These are phyloP conservation scores for Lentinula novae-zelandiae DNA, from an alignment of 1,284 basidiomycete species.

Conservation along the genomic window DNA sequence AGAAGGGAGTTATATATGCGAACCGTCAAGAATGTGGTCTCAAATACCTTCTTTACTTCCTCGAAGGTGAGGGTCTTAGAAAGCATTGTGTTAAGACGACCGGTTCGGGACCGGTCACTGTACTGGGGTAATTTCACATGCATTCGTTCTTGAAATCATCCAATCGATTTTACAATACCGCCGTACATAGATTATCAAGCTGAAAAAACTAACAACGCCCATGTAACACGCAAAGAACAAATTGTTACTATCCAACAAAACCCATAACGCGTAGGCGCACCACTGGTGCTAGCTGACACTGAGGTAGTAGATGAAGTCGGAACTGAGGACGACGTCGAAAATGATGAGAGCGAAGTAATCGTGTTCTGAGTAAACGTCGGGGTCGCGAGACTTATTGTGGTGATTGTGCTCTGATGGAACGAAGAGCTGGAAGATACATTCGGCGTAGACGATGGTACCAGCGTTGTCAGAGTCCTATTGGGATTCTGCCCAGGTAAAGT, in stretches of 20 bases:
- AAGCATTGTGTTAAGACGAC: conserved; percentile 23
- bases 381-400: background rate
- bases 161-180: no score
- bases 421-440: background rate
- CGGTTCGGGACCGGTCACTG: no score
- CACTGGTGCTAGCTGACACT: background rate
- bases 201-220: background rate
- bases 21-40: background rate
- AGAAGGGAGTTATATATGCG: background rate
- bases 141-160: no score
- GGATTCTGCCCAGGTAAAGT: conserved; percentile 9
- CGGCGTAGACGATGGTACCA: background rate
- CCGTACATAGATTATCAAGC: no score
- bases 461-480: background rate
- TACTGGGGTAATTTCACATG: no score
- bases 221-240: background rate
- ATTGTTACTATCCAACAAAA: background rate
- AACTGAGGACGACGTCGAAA: background rate
- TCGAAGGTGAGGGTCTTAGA: conserved; percentile 36
- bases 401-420: background rate
- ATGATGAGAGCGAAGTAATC: background rate
- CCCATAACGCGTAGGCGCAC: background rate
- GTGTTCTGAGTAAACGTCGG: background rate
- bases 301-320: background rate
- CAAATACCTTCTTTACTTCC: conserved; percentile 50